Percentiles rank a stretch among this genome's conserved stretches.
These are phyloP conservation scores for Podaxis carcinomalis DNA, from an alignment of 768 basidiomycete species.

Conservation along the genomic window DNA sequence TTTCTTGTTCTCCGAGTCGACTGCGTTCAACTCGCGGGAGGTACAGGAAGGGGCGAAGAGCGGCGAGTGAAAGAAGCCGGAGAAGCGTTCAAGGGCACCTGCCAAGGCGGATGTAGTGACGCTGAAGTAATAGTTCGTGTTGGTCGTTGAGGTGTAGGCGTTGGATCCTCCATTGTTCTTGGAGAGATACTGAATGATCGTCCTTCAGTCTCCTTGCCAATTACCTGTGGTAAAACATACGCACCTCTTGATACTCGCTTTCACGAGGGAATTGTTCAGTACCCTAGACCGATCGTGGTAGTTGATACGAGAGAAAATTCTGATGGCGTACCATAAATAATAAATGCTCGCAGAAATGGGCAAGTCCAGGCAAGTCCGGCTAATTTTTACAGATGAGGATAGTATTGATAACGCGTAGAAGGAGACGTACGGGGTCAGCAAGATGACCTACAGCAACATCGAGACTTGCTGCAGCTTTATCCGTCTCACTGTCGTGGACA, in stretches of 20 bases:
- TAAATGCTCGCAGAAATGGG: slow-evolving; percentile 95
- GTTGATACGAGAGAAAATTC: slow-evolving; percentile 3
- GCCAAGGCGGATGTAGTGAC: slow-evolving; percentile 60
- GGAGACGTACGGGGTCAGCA: slow-evolving; percentile 74
- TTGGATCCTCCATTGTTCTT: slow-evolving; percentile 86
- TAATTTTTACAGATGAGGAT: slow-evolving; percentile 18
- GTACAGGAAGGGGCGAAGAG: slow-evolving; percentile 85
- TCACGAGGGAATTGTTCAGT: slow-evolving; percentile 84
- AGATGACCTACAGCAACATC: slow-evolving; percentile 95
- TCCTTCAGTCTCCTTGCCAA: not conserved
- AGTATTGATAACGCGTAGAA: slow-evolving; percentile 7
- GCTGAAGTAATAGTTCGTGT: slow-evolving; percentile 87
- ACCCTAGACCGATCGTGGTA: slow-evolving; percentile 41
- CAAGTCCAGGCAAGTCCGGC: slow-evolving; percentile 86
- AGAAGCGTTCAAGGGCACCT: slow-evolving; percentile 72
- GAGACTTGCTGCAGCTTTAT: slow-evolving; percentile 93
- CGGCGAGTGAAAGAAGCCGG: slow-evolving; percentile 91
- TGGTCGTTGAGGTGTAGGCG: slow-evolving; percentile 87
- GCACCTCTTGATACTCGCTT: slow-evolving; percentile 89
- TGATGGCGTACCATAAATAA: slow-evolving; percentile 78
- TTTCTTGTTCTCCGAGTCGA: slow-evolving; percentile 96
- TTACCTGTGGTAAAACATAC: slow-evolving; percentile 7
- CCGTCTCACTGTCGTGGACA: slow-evolving; percentile 79
- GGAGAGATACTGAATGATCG: slow-evolving; percentile 52
- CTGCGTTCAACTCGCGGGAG: slow-evolving; percentile 87